Evolutionary conservation across 2,329 filamentous ascomycete species (phyloP).

Genomic region (Didymellaceae sp.): DNA sequence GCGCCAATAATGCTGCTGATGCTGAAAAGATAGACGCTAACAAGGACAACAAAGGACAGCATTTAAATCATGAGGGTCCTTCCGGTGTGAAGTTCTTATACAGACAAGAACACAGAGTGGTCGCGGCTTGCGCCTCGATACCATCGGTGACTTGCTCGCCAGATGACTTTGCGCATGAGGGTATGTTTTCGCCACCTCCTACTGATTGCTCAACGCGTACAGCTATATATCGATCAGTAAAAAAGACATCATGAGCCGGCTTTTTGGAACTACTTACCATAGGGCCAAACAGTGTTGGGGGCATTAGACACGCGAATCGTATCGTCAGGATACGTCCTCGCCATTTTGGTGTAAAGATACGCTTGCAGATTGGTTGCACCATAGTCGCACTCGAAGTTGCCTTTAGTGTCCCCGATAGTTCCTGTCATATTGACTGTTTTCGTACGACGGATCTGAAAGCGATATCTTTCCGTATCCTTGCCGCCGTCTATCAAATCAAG

Average conservation of each 20-base stretch:
- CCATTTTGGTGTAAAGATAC: conserved; percentile 65
- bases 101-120: conserved; percentile 53
- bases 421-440: conserved; percentile 61
- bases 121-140: conserved; percentile 44
- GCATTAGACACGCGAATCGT: conserved; percentile 36
- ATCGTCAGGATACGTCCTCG: conserved; percentile 48
- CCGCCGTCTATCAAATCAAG: conserved; percentile 59
- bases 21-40: background rate
- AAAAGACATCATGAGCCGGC: background rate
- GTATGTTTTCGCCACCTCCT: conserved; percentile 56
- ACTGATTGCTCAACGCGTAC: conserved; percentile 63
- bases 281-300: conserved; percentile 44
- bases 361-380: conserved; percentile 62
- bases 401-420: conserved; percentile 53
- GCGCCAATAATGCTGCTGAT: conserved; percentile 7
- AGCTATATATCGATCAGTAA: conserved; percentile 41
- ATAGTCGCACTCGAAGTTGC: conserved; percentile 64
- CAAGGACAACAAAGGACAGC: background rate
- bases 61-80: conserved; percentile 2
- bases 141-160: conserved; percentile 47
- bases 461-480: conserved; percentile 61
- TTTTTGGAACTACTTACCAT: conserved; percentile 34
- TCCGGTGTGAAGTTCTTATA: conserved; percentile 52
- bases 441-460: conserved; percentile 61
- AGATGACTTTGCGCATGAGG: conserved; percentile 59